A percentile compares a stretch with the other conserved stretches of the same genome.
These are phyloP conservation scores for Penicillium sp. DNA, from an alignment of 2,329 filamentous ascomycete species.

Conservation along the genomic window DNA sequence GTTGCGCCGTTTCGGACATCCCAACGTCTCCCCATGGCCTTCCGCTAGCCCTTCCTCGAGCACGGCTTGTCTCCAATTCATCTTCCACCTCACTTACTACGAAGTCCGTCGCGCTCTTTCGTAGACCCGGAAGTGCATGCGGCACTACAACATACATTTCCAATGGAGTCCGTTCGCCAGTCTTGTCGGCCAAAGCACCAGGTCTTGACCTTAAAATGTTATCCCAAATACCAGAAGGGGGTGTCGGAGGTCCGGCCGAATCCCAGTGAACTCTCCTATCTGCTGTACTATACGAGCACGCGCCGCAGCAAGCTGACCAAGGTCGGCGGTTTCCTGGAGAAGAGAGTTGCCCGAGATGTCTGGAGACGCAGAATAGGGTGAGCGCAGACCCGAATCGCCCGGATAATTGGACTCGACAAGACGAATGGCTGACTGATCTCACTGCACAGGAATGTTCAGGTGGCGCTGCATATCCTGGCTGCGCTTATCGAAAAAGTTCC, in stretches of 20 bases:
- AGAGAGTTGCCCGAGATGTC: slow-evolving; percentile 84
- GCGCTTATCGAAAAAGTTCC: slow-evolving; percentile 88
- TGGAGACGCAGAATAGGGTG: slow-evolving; percentile 81
- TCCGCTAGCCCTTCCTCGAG: background rate
- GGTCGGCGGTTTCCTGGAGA: slow-evolving; percentile 87
- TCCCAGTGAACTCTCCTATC: slow-evolving; percentile 89
- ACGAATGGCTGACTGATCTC: slow-evolving; percentile 7
- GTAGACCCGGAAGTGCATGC: slow-evolving; percentile 4
- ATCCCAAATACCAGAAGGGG: slow-evolving; percentile 83
- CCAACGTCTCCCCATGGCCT: slow-evolving; percentile 14
- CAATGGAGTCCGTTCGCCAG: slow-evolving; percentile 52
- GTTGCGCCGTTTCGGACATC: slow-evolving; percentile 6
- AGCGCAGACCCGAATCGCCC: slow-evolving; percentile 23
- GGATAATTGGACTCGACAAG: background rate
- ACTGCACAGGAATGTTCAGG: slow-evolving; percentile 67
- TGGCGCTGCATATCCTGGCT: slow-evolving; percentile 84
- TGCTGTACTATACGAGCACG: slow-evolving; percentile 92
- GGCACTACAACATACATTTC: slow-evolving; percentile 6
- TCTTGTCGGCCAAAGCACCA: slow-evolving; percentile 84
- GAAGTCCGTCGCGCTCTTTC: slow-evolving; percentile 1
- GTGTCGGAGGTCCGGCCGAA: slow-evolving; percentile 90
- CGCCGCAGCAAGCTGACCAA: slow-evolving; percentile 92
- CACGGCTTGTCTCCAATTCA: background rate
- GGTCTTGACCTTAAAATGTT: slow-evolving; percentile 91
- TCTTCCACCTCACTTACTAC: background rate